These are phyloP conservation scores for Tolypocladium album DNA, from an alignment of 2,329 filamentous ascomycete genomes.

Conservation along the genomic window DNA sequence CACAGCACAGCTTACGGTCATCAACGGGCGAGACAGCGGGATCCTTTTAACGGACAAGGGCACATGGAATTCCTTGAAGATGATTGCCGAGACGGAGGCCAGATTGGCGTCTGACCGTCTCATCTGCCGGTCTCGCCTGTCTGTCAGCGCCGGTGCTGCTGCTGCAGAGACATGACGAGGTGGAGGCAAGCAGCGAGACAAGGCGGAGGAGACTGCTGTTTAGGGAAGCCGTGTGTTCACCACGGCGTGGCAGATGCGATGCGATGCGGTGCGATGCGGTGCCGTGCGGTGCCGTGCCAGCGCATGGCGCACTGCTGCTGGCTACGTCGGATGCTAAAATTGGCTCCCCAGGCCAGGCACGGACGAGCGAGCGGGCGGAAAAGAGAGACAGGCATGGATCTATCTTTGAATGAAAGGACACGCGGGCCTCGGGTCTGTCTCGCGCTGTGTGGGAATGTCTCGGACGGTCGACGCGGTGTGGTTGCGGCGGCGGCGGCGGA, in stretches of 20 bases:
- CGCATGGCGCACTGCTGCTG: background rate
- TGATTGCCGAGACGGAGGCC: background rate
- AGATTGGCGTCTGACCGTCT: background rate
- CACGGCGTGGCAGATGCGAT: background rate
- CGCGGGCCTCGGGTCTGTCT: background rate
- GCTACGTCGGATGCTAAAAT: background rate
- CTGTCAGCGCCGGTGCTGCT: background rate
- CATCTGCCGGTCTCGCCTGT: background rate
- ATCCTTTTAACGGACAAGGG: background rate
- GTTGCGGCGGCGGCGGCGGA: background rate
- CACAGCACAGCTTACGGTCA: background rate
- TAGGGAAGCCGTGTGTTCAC: background rate
- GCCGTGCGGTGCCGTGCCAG: no score
- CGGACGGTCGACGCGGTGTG: background rate
- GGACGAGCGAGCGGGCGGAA: background rate
- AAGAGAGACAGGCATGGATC: background rate
- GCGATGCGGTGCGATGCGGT: no score
- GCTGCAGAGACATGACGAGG: background rate
- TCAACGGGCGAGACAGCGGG: constrained; percentile 1
- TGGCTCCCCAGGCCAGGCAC: background rate
- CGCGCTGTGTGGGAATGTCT: background rate
- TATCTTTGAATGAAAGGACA: background rate
- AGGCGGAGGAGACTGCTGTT: constrained; percentile 1
- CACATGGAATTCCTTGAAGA: background rate
- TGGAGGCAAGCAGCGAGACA: background rate